These are phyloP conservation scores for Sechiopsis laciniata DNA, from an alignment of 306 rosid genomes.

Conservation along the genomic window DNA sequence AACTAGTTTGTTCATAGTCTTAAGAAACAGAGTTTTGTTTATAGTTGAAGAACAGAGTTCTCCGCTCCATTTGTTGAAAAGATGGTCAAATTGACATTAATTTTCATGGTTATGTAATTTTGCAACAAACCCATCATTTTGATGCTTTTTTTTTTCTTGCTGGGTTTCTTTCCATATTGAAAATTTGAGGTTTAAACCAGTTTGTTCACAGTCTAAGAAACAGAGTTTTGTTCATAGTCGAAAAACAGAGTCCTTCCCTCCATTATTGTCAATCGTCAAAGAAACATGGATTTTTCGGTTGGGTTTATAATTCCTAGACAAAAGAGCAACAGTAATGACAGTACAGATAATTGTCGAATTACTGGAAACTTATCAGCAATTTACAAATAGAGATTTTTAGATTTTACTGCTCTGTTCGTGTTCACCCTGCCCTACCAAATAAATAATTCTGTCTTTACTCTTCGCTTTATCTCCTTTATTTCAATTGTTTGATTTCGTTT, in stretches of 20 bases:
- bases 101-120: too few relatives aligned
- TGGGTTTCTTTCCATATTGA: too few relatives aligned
- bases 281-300: background rate
- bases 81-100: too few relatives aligned
- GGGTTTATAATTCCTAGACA: conserved; percentile 13
- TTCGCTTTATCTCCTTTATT: conserved; percentile 30
- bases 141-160: too few relatives aligned
- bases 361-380: background rate
- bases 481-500: conserved; percentile 2
- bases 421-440: conserved; percentile 14
- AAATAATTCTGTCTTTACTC: conserved; percentile 28
- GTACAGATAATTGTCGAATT: background rate
- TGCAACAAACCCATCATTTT: too few relatives aligned
- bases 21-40: too few relatives aligned
- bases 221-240: too few relatives aligned
- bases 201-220: too few relatives aligned
- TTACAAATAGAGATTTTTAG: conserved; percentile 7
- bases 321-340: conserved; percentile 5
- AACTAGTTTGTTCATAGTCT: too few relatives aligned
- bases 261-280: background rate
- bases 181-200: too few relatives aligned
- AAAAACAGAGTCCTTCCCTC: background rate
- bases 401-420: background rate
- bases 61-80: too few relatives aligned
- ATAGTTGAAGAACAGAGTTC: too few relatives aligned